Conservation (phyloP, 2,329 filamentous ascomycete species). For the Pseudogymnoascus sp. region DNA sequence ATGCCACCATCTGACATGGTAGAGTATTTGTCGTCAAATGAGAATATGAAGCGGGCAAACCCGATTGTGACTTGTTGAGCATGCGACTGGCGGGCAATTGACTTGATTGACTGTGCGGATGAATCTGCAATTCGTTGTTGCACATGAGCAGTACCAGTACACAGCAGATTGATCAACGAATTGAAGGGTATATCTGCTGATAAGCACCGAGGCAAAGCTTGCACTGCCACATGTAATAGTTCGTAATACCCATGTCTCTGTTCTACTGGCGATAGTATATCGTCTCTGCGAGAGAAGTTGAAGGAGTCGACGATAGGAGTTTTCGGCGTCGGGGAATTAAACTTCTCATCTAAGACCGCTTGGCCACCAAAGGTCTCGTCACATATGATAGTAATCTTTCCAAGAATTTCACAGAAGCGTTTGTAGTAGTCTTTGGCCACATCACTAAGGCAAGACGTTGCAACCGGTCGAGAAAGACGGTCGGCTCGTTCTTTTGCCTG, state of each 20-base stretch:
- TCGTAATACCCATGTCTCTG: constrained; percentile 95
- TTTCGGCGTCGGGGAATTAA: constrained; percentile 77
- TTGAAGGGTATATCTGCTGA: constrained; percentile 89
- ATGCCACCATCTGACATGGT: constrained; percentile 98
- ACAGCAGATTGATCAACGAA: constrained; percentile 85
- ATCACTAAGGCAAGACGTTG: constrained; percentile 59
- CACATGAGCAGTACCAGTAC: constrained; percentile 93
- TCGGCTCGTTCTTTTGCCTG: constrained; percentile 44
- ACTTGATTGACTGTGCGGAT: constrained; percentile 86
- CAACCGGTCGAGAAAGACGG: constrained; percentile 56
- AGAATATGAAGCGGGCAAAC: constrained; percentile 96
- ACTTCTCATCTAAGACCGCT: constrained; percentile 91
- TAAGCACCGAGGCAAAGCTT: constrained; percentile 88
- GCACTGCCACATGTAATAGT: constrained; percentile 87
- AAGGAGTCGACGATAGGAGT: constrained; percentile 94
- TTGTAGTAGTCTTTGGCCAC: constrained; percentile 77
- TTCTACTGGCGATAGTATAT: constrained; percentile 61
- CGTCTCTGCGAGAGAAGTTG: constrained; percentile 78
- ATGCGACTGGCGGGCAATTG: constrained; percentile 86
- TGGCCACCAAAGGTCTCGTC: constrained; percentile 97
- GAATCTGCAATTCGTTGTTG: constrained; percentile 87
- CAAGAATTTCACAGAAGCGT: constrained; percentile 88
- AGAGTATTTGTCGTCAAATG: constrained; percentile 93
- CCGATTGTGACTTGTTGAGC: constrained; percentile 94
- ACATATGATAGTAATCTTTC: constrained; percentile 92